Evolutionary conservation across 306 rosid species (phyloP).

Genomic region (Rosa persica): DNA sequence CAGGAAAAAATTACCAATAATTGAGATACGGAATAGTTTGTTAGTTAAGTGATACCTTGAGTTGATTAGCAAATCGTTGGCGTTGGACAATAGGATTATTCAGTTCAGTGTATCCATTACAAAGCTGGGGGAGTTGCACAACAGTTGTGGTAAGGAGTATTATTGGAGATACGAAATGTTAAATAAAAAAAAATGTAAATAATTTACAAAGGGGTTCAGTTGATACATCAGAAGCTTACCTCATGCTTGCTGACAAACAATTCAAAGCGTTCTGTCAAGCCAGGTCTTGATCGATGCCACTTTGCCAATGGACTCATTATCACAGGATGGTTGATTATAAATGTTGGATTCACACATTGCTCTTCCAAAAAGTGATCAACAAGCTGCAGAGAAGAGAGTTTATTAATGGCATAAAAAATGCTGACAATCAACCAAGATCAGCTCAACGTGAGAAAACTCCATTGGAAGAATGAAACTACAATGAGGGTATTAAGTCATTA

Average conservation of each 20-base stretch:
- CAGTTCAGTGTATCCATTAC: constrained; percentile 88
- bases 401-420: too few relatives aligned
- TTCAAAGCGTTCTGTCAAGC: constrained; percentile 89
- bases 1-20: not conserved
- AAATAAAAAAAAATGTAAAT: not conserved
- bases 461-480: too few relatives aligned
- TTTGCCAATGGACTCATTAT: constrained; percentile 94
- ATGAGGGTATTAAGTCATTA: too few relatives aligned
- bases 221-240: constrained; percentile 36
- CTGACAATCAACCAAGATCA: not conserved
- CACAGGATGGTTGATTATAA: constrained; percentile 84
- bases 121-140: constrained; percentile 49
- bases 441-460: not conserved
- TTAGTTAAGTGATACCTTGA: constrained; percentile 53
- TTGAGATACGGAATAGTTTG: not conserved
- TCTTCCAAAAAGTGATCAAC: constrained; percentile 94
- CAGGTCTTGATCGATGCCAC: constrained; percentile 79
- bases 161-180: not conserved
- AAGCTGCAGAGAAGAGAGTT: constrained; percentile 53
- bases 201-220: not conserved
- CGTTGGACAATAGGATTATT: constrained; percentile 91
- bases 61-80: constrained; percentile 85
- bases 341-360: constrained; percentile 76
- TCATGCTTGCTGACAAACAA: constrained; percentile 78
- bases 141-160: constrained; percentile 3